Evolutionary conservation across 805 yeast species (phyloP).

Genomic region (Ogataea salicorniae): DNA sequence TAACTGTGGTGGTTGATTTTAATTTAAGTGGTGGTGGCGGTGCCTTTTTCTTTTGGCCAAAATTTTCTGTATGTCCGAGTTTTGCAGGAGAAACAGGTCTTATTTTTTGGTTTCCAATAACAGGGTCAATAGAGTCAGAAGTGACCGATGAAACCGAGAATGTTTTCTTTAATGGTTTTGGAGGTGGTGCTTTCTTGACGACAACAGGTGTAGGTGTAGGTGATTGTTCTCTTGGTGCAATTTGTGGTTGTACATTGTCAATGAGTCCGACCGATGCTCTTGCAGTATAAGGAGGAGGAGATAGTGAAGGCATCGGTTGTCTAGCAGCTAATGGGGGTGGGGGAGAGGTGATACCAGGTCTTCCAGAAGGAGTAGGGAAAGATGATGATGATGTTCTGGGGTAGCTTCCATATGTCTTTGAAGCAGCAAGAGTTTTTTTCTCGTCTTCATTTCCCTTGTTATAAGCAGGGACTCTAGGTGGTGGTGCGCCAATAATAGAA

Average conservation of each 20-base stretch:
- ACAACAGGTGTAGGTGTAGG: background rate
- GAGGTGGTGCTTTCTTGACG: slow-evolving; percentile 13
- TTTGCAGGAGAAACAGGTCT: background rate
- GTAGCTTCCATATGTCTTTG: too few relatives aligned
- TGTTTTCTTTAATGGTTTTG: slow-evolving; percentile 13
- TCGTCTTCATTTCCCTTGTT: slow-evolving; percentile 2
- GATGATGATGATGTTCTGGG: too few relatives aligned
- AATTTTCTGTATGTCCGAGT: background rate
- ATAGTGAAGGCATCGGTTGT: slow-evolving; percentile 3
- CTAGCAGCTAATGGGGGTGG: background rate
- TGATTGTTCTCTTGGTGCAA: background rate
- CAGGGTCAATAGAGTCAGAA: too few relatives aligned
- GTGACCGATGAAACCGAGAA: background rate
- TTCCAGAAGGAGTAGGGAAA: too few relatives aligned
- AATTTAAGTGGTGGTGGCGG: slow-evolving; percentile 6
- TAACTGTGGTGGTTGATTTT: background rate
- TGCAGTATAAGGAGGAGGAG: background rate
- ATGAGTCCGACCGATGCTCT: too few relatives aligned
- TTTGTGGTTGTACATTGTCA: background rate
- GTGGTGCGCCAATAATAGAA: slow-evolving; percentile 19
- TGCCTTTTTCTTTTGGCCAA: slow-evolving; percentile 4
- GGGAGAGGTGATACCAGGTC: too few relatives aligned
- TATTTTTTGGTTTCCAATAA: too few relatives aligned
- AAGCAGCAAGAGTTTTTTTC: background rate
- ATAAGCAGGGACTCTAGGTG: slow-evolving; percentile 14